Base-by-base conservation (phyloP, 2,329 filamentous ascomycete genomes). In the Arthrobotrys entomopaga region DNA sequence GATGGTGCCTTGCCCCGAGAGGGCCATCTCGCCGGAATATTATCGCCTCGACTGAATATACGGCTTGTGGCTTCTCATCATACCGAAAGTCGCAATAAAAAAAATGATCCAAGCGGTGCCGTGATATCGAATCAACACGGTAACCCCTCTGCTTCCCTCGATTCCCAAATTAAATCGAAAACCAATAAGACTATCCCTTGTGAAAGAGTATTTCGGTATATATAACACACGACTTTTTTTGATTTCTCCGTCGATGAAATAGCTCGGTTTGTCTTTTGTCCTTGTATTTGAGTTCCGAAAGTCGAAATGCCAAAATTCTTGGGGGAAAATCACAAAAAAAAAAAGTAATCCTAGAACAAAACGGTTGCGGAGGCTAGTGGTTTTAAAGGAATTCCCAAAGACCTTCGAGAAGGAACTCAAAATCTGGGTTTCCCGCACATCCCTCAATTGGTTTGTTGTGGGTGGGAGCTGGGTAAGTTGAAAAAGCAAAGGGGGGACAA, bases 1-100 rank as follows among this genome's bases (percentile, higher is more conserved):
- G 70, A 74, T 74, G 63, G 70, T 74, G 57, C 70, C 70, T 64
- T 74, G 70, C 70, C 70, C 70, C 52, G 70, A 67, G 49, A 74
- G 70, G 70, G 70, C 70, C 70, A 74, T 74, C 70, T 67, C 70
- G 63, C 63, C 70, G 70, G 29, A 59, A 64, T 63, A 67, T 63
- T 74, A 74, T 74, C 70, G 50, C 57, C 65, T 70, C 65, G 52
- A 64, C 49, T 43, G 29, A 56, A 48, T 63, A 43, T 43, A 58
- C 59, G 38, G 49, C 11, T 56, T 10, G 42, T 6, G 26, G 40
- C 52, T 54, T 49, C 43, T 59, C 70, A 50, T 74, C 70, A 74
- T 74, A 57, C 63, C 70, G 63, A 64, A 34, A 67, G 49, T 64
- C 38, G 34, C 58, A 67, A 13, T 4, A 56, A n/a, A 52, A 56